These are phyloP conservation scores for Penicillium sp. DNA, from an alignment of 2,329 filamentous ascomycete genomes.

Conservation along the genomic window DNA sequence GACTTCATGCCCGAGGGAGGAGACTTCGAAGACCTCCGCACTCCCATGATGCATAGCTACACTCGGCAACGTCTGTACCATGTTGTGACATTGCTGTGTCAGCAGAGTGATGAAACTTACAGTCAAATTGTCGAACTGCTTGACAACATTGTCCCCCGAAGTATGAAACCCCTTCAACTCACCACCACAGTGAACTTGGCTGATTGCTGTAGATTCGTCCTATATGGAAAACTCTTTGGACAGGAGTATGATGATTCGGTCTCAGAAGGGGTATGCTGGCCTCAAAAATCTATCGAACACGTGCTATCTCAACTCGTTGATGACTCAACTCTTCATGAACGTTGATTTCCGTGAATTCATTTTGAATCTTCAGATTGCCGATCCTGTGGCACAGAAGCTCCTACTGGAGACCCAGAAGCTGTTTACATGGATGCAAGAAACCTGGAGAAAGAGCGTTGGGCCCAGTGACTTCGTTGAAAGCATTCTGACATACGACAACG, in stretches of 20 bases:
- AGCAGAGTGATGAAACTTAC: conserved; percentile 51
- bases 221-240: conserved; percentile 66
- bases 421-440: conserved; percentile 85
- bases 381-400: conserved; percentile 63
- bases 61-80: conserved; percentile 64
- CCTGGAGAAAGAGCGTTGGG: conserved; percentile 71
- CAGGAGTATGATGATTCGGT: conserved; percentile 67
- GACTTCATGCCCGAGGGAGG: conserved; percentile 42
- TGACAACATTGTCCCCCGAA: conserved; percentile 54
- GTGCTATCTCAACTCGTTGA: conserved; percentile 92
- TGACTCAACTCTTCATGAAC: conserved; percentile 97
- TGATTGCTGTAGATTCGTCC: background rate
- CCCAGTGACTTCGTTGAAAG: conserved; percentile 71
- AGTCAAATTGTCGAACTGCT: conserved; percentile 55
- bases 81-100: conserved; percentile 60
- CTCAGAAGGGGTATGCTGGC: conserved; percentile 80
- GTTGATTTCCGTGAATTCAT: conserved; percentile 83
- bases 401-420: conserved; percentile 77
- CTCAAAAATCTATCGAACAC: conserved; percentile 92
- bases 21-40: conserved; percentile 33
- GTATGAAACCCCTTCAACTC: conserved; percentile 25
- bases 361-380: conserved; percentile 62
- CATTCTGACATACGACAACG: conserved; percentile 81
- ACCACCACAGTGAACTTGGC: background rate
- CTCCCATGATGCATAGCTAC: conserved; percentile 55